Conservation (phyloP, 495 filamentous ascomycete genomes). For the Penicillium cataractarum region DNA sequence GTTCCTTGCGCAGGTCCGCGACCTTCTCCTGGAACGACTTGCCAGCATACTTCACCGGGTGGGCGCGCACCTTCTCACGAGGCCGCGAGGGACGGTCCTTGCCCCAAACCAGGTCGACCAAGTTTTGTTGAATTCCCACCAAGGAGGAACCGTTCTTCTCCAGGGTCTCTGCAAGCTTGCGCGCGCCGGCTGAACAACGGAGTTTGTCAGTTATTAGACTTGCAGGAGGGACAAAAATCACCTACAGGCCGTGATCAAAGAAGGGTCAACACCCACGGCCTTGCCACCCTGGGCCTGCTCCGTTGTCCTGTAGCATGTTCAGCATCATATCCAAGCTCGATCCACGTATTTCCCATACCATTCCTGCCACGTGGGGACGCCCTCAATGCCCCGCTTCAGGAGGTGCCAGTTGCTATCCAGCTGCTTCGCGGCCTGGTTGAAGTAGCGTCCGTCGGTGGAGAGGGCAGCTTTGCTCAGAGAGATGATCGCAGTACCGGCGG, state of each 20-base stretch:
- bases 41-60: slow-evolving; percentile 74
- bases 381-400: slow-evolving; percentile 88
- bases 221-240: not conserved
- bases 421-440: slow-evolving; percentile 94
- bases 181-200: slow-evolving; percentile 62
- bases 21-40: slow-evolving; percentile 85
- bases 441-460: slow-evolving; percentile 96
- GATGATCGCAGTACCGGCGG: slow-evolving; percentile 89
- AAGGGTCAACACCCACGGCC: slow-evolving; percentile 88
- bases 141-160: slow-evolving; percentile 81
- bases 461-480: slow-evolving; percentile 86
- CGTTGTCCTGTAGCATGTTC: slow-evolving; percentile 58
- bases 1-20: slow-evolving; percentile 81
- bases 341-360: slow-evolving; percentile 59
- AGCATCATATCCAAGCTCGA: slow-evolving; percentile 22
- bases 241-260: slow-evolving; percentile 77
- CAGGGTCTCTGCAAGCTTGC: slow-evolving; percentile 84
- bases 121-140: slow-evolving; percentile 72
- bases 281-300: slow-evolving; percentile 85
- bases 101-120: slow-evolving; percentile 89
- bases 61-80: slow-evolving; percentile 71
- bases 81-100: slow-evolving; percentile 71
- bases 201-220: slow-evolving; percentile 16
- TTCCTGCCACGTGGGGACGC: slow-evolving; percentile 97
- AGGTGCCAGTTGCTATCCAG: slow-evolving; percentile 91